phyloP scores from a whole-genome alignment of 202 grass and related monocot species.

The Elaeis oleifera region DNA sequence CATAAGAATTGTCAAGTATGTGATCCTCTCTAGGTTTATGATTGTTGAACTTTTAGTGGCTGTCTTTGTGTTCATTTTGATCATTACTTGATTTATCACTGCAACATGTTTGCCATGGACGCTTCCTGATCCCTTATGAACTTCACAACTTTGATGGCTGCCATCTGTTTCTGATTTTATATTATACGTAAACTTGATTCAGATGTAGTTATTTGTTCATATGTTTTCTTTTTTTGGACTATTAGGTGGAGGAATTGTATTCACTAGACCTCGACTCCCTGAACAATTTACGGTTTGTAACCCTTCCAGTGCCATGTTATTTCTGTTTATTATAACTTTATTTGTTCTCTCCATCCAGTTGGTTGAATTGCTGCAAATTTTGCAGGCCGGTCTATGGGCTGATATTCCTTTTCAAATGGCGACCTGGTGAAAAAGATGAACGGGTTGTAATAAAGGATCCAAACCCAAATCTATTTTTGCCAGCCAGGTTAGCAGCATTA shows the following conservation, averaged over 20 bases:
- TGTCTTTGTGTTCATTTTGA: too few relatives aligned
- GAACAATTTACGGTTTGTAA: constrained; percentile 54
- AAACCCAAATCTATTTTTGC: constrained; percentile 91
- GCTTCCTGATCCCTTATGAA: too few relatives aligned
- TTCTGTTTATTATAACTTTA: constrained; percentile 10
- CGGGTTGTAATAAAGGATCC: constrained; percentile 54
- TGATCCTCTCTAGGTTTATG: too few relatives aligned
- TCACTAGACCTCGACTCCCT: constrained; percentile 80
- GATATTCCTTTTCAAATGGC: constrained; percentile 95
- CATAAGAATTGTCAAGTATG: too few relatives aligned
- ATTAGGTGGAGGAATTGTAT: constrained; percentile 89
- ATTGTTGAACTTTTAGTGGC: too few relatives aligned
- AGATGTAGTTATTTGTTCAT: neutral
- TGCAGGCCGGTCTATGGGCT: constrained; percentile 84
- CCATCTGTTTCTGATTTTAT: too few relatives aligned
- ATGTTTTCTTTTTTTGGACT: constrained; percentile 19
- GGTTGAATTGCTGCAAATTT: constrained; percentile 9
- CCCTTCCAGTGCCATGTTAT: constrained; percentile 4
- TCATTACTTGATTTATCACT: too few relatives aligned
- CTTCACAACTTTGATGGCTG: too few relatives aligned
- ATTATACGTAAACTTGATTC: too few relatives aligned
- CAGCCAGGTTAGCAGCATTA: constrained; percentile 43
- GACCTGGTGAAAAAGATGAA: constrained; percentile 80
- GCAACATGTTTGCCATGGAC: too few relatives aligned
- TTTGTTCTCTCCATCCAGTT: constrained; percentile 9